These are phyloP conservation scores for Diaporthe vexans DNA, from an alignment of 2,329 filamentous ascomycete genomes.

Conservation along the genomic window DNA sequence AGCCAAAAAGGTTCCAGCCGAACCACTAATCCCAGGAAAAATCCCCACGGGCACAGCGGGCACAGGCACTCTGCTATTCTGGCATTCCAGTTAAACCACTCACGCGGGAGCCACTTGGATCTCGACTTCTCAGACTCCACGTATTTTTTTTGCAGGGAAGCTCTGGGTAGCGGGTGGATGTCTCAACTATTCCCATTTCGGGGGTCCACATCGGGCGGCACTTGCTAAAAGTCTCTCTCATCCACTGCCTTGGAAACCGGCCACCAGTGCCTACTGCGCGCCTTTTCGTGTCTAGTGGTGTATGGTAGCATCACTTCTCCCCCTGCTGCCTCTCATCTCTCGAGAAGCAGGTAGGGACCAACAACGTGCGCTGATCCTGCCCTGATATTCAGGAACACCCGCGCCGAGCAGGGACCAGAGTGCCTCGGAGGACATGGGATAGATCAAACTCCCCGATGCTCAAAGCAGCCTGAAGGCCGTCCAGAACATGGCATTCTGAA, in stretches of 20 bases:
- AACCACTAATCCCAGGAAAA: not conserved
- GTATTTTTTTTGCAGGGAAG: slow-evolving; percentile 22
- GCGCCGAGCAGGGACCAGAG: slow-evolving; percentile 20
- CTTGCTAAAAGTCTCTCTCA: not conserved
- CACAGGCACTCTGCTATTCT: no score
- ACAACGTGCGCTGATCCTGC: not conserved
- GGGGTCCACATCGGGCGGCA: slow-evolving; percentile 19
- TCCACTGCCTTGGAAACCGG: not conserved
- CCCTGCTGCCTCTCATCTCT: not conserved
- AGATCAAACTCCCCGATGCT: not conserved
- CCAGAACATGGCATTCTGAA: slow-evolving; percentile 32
- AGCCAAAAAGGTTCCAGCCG: slow-evolving; percentile 11
- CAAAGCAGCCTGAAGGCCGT: not conserved
- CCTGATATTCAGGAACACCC: slow-evolving; percentile 26
- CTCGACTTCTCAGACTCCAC: slow-evolving; percentile 26
- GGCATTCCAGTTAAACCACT: slow-evolving; percentile 10
- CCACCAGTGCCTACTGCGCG: not conserved
- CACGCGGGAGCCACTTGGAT: slow-evolving; percentile 24
- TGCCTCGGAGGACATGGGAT: not conserved
- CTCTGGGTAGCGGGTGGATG: not conserved
- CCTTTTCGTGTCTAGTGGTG: not conserved
- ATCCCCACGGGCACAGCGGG: slow-evolving; percentile 5
- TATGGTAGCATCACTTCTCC: not conserved
- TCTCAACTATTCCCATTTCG: slow-evolving; percentile 1
- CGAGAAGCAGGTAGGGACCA: slow-evolving; percentile 8